Conservation (phyloP, 139 green algal species). For the Chlorella sp. region DNA sequence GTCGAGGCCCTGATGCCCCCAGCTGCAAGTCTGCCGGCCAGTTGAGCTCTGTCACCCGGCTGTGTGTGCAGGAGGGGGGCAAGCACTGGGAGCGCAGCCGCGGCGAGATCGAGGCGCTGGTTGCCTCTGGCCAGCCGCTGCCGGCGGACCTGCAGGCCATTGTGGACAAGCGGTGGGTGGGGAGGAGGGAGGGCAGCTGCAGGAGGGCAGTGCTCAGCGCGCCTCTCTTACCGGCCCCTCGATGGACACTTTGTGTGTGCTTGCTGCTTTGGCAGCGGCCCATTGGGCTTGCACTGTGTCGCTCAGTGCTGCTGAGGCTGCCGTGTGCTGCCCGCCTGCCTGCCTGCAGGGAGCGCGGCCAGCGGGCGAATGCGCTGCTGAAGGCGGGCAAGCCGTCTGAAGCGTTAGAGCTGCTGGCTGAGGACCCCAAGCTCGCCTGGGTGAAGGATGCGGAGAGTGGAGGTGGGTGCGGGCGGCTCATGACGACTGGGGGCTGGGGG, state of each 20-base stretch:
- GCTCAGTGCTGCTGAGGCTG: background rate
- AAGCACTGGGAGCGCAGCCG: conserved; percentile 40
- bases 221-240: too few relatives aligned
- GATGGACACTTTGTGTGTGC: too few relatives aligned
- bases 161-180: conserved; percentile 31
- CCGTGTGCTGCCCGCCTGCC: background rate
- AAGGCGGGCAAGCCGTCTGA: background rate
- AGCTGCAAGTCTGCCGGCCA: background rate
- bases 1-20: too few relatives aligned
- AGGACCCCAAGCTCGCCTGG: conserved; percentile 37
- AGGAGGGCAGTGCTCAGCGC: background rate
- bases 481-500: too few relatives aligned
- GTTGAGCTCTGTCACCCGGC: background rate
- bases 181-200: background rate
- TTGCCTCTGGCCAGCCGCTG: conserved; percentile 17
- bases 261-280: too few relatives aligned
- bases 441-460: conserved; percentile 42
- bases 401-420: conserved; percentile 30
- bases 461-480: too few relatives aligned
- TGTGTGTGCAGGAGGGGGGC: conserved; percentile 38
- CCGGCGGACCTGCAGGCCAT: conserved; percentile 31
- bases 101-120: conserved; percentile 39
- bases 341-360: conserved; percentile 3
- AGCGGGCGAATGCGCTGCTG: conserved; percentile 25
- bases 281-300: too few relatives aligned